Base-by-base conservation (phyloP, 805 yeast genomes). In the Ogataea paradorogensis region DNA sequence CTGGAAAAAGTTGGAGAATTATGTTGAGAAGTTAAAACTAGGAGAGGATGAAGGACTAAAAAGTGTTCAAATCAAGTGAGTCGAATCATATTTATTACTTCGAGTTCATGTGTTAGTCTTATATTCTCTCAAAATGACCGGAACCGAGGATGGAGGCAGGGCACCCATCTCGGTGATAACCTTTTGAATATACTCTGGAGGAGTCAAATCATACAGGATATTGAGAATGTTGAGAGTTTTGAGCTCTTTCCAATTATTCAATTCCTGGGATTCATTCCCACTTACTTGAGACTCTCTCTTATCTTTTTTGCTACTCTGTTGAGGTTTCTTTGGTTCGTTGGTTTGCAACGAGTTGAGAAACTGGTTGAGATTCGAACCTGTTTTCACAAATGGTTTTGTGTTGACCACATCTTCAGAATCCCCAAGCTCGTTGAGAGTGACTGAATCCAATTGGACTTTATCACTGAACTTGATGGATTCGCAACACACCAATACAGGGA, bases 81-180 rank as follows among this genome's bases (percentile, higher is more conserved):
- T 16, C 30, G n/a, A 20, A 16, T 34, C 27, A 32, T 32, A 20
- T 31, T 35, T 25, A 38, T 41, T 44, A 27, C 31, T 15, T 10
- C 27, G 15, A 18, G 37, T 24, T 42, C 38, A 59, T 34, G 53
- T 51, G n/a, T 57, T 46, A 38, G 61, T 56, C 63, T 88, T 87
- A 63, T 91, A 93, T 63, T 93, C 99, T 65, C 98, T 78, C 53
- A 93, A 69, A 46, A 93, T 87, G 34, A 93, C 98, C 20, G 99
- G 99, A 42, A 93, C 98, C 1, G 98, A 88, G n/a, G 95, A 84
- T 30, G 99, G 96, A 9, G 99, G 99, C 51, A 93, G 72, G 2
- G 95, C 87, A 21, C 99, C 99, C 48, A 91, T 79, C 62, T 93
- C 99, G 2, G 98, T 93, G 39, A 93, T 88, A 43, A 93, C 88